Evolutionary conservation across 75 land plant genomes (phyloP).

Genomic region (Gnetum montanum): DNA sequence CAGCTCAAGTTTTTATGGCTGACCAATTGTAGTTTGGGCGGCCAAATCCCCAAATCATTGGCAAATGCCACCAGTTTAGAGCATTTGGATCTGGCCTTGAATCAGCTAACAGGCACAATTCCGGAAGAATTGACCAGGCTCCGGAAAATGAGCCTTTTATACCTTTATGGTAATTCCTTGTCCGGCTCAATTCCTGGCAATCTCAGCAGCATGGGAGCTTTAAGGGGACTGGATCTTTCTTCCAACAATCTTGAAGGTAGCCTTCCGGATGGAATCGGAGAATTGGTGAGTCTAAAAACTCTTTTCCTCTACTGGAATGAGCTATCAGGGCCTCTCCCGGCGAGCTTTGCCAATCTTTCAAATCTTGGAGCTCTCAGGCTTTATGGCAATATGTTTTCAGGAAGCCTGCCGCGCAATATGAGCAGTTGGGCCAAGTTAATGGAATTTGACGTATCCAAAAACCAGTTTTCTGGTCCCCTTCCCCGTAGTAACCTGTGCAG

Average conservation of each 20-base stretch:
- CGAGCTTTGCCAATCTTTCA: slow-evolving; percentile 16
- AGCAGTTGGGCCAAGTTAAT: slow-evolving; percentile 13
- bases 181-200: slow-evolving; percentile 21
- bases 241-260: slow-evolving; percentile 15
- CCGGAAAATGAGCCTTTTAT: slow-evolving; percentile 1
- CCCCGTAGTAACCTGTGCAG: slow-evolving; percentile 35
- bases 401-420: slow-evolving; percentile 25
- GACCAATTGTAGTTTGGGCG: slow-evolving; percentile 20
- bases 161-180: slow-evolving; percentile 5
- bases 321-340: slow-evolving; percentile 32
- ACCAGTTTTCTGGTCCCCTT: slow-evolving; percentile 30
- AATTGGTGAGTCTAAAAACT: slow-evolving; percentile 10
- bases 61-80: slow-evolving; percentile 3
- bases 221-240: slow-evolving; percentile 11
- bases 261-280: slow-evolving; percentile 30
- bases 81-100: not conserved
- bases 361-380: slow-evolving; percentile 14
- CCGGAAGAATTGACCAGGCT: slow-evolving; percentile 1
- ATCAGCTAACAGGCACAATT: slow-evolving; percentile 3
- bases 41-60: slow-evolving; percentile 42
- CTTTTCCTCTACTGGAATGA: slow-evolving; percentile 17
- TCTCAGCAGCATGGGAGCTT: slow-evolving; percentile 9
- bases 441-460: slow-evolving; percentile 30
- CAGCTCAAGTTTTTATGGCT: slow-evolving; percentile 36
- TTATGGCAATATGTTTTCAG: slow-evolving; percentile 21